These are phyloP conservation scores for Tremellales sp. DNA, from an alignment of 1,284 basidiomycete species.

Conservation along the genomic window DNA sequence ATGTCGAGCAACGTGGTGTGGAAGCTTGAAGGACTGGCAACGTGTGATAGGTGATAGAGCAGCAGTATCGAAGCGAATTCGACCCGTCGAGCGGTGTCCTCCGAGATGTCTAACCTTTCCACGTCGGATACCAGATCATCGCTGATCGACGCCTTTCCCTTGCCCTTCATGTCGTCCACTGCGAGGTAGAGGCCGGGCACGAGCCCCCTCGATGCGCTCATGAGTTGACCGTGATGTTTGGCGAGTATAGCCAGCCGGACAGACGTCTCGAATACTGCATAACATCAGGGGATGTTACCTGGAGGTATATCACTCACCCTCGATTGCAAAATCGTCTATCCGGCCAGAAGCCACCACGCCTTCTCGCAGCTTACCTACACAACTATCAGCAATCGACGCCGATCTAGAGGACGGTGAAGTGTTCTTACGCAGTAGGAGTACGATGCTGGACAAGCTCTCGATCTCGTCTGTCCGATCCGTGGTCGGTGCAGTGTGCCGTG, in stretches of 20 bases:
- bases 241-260: conserved; percentile 38
- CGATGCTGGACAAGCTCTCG: conserved; percentile 39
- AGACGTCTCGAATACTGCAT: conserved; percentile 43
- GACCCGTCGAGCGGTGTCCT: conserved; percentile 11
- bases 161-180: conserved; percentile 6
- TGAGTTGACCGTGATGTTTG: conserved; percentile 34
- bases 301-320: conserved; percentile 26
- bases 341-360: conserved; percentile 42
- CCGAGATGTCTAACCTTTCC: neutral
- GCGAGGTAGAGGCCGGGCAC: conserved; percentile 39
- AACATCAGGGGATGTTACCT: neutral
- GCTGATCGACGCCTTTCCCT: neutral
- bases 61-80: conserved; percentile 32
- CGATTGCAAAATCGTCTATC: conserved; percentile 41
- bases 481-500: conserved; percentile 13
- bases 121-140: neutral
- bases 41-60: conserved; percentile 36
- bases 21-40: conserved; percentile 16
- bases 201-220: conserved; percentile 38
- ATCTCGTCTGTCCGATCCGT: conserved; percentile 21
- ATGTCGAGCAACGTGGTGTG: conserved; percentile 14
- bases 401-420: neutral
- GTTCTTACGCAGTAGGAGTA: conserved; percentile 39
- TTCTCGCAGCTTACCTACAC: conserved; percentile 46
- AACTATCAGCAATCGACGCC: neutral